A percentile compares a stretch with the other conserved stretches of the same genome.
Conservation (phyloP, 768 basidiomycete genomes). For the Grammothele lineata region DNA sequence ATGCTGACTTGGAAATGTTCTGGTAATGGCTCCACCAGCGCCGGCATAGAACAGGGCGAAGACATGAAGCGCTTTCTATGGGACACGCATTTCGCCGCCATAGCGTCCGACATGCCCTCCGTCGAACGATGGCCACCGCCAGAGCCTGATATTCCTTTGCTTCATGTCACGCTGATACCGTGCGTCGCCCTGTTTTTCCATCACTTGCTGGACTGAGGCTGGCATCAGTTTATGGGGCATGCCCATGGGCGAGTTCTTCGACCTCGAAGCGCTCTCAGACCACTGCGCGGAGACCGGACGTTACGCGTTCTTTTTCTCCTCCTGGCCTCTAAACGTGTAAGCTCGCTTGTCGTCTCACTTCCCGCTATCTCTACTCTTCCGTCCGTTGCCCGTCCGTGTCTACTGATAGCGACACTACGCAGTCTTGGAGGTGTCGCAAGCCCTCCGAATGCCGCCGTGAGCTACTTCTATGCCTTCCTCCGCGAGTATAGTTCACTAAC, state of each 20-base stretch:
- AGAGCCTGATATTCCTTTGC: no score
- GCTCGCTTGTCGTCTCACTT: no score
- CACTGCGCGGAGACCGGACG: conserved; percentile 52
- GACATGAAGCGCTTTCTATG: conserved; percentile 74
- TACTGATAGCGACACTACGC: no score
- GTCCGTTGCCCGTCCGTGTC: background rate
- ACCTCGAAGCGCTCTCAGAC: conserved; percentile 58
- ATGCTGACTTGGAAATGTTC: background rate
- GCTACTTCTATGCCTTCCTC: conserved; percentile 16
- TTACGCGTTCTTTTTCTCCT: conserved; percentile 75
- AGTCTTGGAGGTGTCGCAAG: conserved; percentile 68
- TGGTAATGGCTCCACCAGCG: conserved; percentile 33
- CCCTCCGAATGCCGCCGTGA: conserved; percentile 67
- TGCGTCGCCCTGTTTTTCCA: no score
- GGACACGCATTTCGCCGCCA: conserved; percentile 71
- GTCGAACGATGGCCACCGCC: conserved; percentile 60
- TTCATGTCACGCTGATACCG: no score
- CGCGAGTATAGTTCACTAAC: no score
- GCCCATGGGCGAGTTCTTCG: conserved; percentile 77
- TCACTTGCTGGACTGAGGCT: conserved; percentile 41
- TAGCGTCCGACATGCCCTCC: conserved; percentile 67
- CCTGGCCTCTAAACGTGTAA: conserved; percentile 71
- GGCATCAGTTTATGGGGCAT: conserved; percentile 59
- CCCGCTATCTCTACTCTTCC: background rate
- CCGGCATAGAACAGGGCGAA: conserved; percentile 64